Percentiles rank a stretch among this genome's conserved stretches.
Conservation (phyloP, 1,284 basidiomycete species). For the Puccinia hordei region DNA sequence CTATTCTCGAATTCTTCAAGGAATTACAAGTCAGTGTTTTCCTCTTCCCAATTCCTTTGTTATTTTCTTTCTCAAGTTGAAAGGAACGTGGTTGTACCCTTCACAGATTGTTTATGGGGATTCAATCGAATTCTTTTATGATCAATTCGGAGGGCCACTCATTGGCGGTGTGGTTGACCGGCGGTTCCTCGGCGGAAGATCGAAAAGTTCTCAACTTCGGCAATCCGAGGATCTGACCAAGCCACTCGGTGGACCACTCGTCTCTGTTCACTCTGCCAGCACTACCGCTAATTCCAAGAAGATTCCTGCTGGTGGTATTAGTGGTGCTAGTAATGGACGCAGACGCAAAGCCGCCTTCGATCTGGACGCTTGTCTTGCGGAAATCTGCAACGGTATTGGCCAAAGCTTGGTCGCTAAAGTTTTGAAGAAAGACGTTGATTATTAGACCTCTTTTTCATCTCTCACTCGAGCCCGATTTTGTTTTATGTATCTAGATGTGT, state of each 20-base stretch:
- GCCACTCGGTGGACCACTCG: neutral
- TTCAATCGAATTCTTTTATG: slow-evolving; percentile 80
- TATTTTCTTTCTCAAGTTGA: neutral
- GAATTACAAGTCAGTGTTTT: slow-evolving; percentile 30
- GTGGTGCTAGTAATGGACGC: neutral
- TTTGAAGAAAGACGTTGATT: slow-evolving; percentile 40
- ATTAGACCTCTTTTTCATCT: slow-evolving; percentile 9
- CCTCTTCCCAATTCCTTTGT: neutral
- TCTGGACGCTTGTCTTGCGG: slow-evolving; percentile 9
- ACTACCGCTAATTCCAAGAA: neutral
- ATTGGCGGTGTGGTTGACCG: slow-evolving; percentile 89
- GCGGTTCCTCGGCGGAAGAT: slow-evolving; percentile 58
- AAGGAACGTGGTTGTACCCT: neutral
- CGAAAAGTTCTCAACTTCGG: slow-evolving; percentile 67
- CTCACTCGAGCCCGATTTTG: too few species aligned
- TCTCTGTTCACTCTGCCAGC: neutral
- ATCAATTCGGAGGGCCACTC: slow-evolving; percentile 74
- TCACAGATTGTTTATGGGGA: slow-evolving; percentile 73
- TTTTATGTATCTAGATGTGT: too few species aligned
- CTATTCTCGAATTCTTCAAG: slow-evolving; percentile 39
- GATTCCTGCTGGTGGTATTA: neutral
- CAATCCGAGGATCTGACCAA: slow-evolving; percentile 23
- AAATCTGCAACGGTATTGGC: slow-evolving; percentile 30
- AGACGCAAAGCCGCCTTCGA: slow-evolving; percentile 22
- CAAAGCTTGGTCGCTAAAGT: slow-evolving; percentile 29